Evolutionary conservation across 768 basidiomycete genomes (phyloP).

Genomic region (Gloeostereum incarnatum): DNA sequence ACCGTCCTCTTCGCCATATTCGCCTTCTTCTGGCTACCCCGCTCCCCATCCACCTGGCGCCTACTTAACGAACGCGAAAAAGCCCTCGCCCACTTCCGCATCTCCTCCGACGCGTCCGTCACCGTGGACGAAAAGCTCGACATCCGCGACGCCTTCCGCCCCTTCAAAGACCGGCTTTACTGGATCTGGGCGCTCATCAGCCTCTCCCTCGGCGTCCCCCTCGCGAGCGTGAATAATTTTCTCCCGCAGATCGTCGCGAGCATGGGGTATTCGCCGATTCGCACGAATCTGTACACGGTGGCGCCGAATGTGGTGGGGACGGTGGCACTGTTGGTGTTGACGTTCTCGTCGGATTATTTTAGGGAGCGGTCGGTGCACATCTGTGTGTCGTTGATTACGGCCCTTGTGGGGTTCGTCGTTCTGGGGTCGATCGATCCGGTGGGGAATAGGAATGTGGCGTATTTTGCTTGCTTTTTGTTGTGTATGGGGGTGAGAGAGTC

Average conservation of each 20-base stretch:
- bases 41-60: conserved; percentile 30
- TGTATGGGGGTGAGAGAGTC: conserved; percentile 33
- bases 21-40: conserved; percentile 37
- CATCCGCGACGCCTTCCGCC: conserved; percentile 32
- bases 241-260: conserved; percentile 36
- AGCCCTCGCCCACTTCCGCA: conserved; percentile 28
- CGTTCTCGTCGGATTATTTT: conserved; percentile 44
- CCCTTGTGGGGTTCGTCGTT: conserved; percentile 30
- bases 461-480: conserved; percentile 47
- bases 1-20: conserved; percentile 33
- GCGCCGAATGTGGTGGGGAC: conserved; percentile 44
- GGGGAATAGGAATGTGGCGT: conserved; percentile 30
- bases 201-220: conserved; percentile 35
- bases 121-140: conserved; percentile 28
- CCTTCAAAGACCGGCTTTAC: conserved; percentile 34
- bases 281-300: conserved; percentile 43
- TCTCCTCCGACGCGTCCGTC: conserved; percentile 38
- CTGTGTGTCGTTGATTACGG: conserved; percentile 31
- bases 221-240: conserved; percentile 45
- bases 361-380: conserved; percentile 41
- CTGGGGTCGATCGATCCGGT: conserved; percentile 35
- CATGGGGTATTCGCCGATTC: conserved; percentile 35
- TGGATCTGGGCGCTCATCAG: conserved; percentile 40
- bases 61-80: conserved; percentile 27
- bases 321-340: conserved; percentile 31